Percentiles rank a stretch among this genome's conserved stretches.
Conservation (phyloP, 2,329 filamentous ascomycete genomes). For the Exophiala dermatitidis region DNA sequence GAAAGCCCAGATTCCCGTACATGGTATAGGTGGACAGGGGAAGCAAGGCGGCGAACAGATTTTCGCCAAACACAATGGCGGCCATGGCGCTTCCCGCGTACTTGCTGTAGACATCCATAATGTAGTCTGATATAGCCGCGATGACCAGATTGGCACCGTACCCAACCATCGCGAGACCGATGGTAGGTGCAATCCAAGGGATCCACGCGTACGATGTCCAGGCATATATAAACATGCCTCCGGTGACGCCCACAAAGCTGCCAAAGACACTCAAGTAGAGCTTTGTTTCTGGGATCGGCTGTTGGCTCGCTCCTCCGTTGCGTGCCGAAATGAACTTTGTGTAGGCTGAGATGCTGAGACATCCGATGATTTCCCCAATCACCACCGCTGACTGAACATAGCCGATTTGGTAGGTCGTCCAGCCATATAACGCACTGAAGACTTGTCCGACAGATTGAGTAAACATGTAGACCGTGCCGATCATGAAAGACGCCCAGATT, state of each 20-base stretch:
- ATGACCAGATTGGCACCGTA: conserved; percentile 45
- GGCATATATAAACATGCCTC: conserved; percentile 47
- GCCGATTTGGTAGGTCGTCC: conserved; percentile 47
- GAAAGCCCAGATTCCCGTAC: conserved; percentile 44
- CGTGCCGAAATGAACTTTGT: conserved; percentile 39
- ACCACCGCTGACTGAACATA: conserved; percentile 42
- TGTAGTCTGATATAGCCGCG: conserved; percentile 42
- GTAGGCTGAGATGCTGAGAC: conserved; percentile 39
- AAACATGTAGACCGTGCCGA: conserved; percentile 45
- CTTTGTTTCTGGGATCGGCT: conserved; percentile 39
- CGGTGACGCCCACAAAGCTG: conserved; percentile 42
- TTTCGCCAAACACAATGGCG: conserved; percentile 45
- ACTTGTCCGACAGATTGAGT: conserved; percentile 57
- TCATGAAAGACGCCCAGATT: conserved; percentile 43
- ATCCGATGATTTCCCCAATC: conserved; percentile 41
- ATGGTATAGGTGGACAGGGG: conserved; percentile 43
- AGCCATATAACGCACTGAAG: conserved; percentile 70
- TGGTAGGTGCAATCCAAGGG: conserved; percentile 43
- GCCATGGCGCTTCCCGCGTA: conserved; percentile 46
- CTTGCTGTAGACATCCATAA: conserved; percentile 45
- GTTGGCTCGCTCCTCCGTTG: conserved; percentile 36
- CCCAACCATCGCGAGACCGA: conserved; percentile 44
- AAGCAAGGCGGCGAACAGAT: conserved; percentile 43
- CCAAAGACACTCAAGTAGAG: conserved; percentile 40
- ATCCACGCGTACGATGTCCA: conserved; percentile 42